Evolutionary conservation across 768 basidiomycete species (phyloP), one percentile per base, ranked within the genome.

Genomic region (Albatrellus ellisii): DNA sequence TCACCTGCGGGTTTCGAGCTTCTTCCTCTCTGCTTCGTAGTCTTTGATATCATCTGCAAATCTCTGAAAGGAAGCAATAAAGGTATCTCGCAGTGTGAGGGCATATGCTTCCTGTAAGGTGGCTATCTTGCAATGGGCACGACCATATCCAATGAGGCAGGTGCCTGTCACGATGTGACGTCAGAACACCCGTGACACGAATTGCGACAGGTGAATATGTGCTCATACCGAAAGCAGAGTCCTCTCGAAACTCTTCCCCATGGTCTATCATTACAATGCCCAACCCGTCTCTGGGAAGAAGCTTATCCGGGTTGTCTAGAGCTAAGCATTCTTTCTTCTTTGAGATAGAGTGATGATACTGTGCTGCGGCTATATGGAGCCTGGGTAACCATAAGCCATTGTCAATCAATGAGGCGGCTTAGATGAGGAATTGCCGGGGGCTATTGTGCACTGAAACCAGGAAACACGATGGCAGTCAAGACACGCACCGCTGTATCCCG

Each of bases 1-100:
- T n/a, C 46, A 84, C 88, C 86, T 70, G 54, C 87, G 66, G 39
- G 81, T 88, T 43, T 94, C 89, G 12, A 92, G 61, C 56, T 90
- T 92, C 72, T 90, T 94, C 47, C 77, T 73, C 46, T 81, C 68
- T 4, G 65, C 55, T 44, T 89, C 81, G 48, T 85, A 92, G 42
- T 90, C 89, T 54, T 79, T 86, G 55, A 94, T 79, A 22, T 84
- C 79, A 7, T 77, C 81, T 12, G 66, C 66, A 39, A 79, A 78
- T 32, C 60, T 67, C 47, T 77, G 69, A 41, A 90, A 64, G 2
- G 83, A 77, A 0, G 68, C 52, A 20, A 91, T 56, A 53, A 83
- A 90, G 4, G 77, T 78, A 52, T 85, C 85, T 26, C 70, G 72
- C 43, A 94, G 71, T 5, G 75, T 73, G 43, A 79, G 58, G 0